phyloP scores from a whole-genome alignment of 306 rosid genomes.

The Cotoneaster glaucophyllus region DNA sequence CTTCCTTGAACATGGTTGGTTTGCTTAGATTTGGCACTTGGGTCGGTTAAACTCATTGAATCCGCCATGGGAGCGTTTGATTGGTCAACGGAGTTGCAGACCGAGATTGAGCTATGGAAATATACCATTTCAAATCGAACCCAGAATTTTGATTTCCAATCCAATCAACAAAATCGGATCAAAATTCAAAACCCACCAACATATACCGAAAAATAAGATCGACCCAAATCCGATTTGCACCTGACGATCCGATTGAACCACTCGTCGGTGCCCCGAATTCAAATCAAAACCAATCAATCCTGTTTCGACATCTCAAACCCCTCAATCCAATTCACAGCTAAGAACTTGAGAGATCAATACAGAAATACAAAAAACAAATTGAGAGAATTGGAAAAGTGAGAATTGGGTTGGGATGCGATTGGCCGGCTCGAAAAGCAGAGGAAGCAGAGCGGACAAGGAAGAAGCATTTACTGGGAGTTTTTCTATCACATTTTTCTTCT shows the following conservation, averaged over 20 bases:
- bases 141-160: conserved; percentile 13
- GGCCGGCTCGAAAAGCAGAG: conserved; percentile 30
- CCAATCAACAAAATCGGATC: conserved; percentile 40
- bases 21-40: conserved; percentile 47
- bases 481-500: conserved; percentile 2
- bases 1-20: conserved; percentile 22
- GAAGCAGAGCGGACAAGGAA: conserved; percentile 32
- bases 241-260: conserved; percentile 19
- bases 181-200: conserved; percentile 17
- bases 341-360: background rate
- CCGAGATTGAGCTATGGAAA: conserved; percentile 82
- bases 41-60: conserved; percentile 39
- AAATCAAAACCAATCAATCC: background rate
- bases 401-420: conserved; percentile 14
- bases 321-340: conserved; percentile 11
- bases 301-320: background rate
- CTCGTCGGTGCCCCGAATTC: conserved; percentile 29
- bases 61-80: conserved; percentile 42
- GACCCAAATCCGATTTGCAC: conserved; percentile 30
- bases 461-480: conserved; percentile 23
- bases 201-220: conserved; percentile 35
- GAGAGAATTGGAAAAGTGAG: background rate
- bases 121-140: conserved; percentile 80
- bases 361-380: background rate
- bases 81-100: conserved; percentile 89